phyloP scores from a whole-genome alignment of 495 filamentous ascomycete genomes.

The Pseudotulostoma volvatum region DNA sequence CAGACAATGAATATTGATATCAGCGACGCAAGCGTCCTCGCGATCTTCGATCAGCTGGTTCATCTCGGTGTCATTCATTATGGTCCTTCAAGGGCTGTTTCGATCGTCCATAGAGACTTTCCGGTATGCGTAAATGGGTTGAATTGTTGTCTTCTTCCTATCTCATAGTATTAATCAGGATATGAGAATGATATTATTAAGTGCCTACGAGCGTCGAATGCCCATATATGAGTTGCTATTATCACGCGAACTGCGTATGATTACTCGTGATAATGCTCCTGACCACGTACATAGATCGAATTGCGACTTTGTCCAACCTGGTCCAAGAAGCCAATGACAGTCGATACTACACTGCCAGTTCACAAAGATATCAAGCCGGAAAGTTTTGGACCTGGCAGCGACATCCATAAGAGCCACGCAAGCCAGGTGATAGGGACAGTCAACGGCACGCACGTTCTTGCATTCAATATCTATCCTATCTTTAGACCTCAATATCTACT shows the following conservation, averaged over 20 bases:
- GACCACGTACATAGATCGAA: background rate
- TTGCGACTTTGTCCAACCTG: background rate
- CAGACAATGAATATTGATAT: background rate
- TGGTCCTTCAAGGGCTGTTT: background rate
- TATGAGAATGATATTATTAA: too few relatives aligned
- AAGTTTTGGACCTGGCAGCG: background rate
- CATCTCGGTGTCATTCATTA: background rate
- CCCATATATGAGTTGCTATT: background rate
- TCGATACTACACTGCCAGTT: background rate
- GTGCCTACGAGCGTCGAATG: background rate
- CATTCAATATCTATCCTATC: constrained; percentile 25
- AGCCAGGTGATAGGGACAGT: background rate
- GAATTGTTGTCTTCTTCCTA: too few relatives aligned
- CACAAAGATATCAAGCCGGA: background rate
- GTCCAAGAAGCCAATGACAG: background rate
- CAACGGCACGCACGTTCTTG: constrained; percentile 17
- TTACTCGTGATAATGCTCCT: background rate
- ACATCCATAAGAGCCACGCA: background rate
- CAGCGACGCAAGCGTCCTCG: background rate
- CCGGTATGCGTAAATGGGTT: background rate
- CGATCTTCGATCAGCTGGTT: background rate
- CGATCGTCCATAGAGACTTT: background rate
- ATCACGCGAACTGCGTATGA: background rate
- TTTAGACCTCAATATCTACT: constrained; percentile 24
- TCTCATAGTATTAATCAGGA: too few relatives aligned